Percentiles rank a stretch among this genome's conserved stretches.
Conservation (phyloP, 768 basidiomycete species). For the Myochromella boudieri region DNA sequence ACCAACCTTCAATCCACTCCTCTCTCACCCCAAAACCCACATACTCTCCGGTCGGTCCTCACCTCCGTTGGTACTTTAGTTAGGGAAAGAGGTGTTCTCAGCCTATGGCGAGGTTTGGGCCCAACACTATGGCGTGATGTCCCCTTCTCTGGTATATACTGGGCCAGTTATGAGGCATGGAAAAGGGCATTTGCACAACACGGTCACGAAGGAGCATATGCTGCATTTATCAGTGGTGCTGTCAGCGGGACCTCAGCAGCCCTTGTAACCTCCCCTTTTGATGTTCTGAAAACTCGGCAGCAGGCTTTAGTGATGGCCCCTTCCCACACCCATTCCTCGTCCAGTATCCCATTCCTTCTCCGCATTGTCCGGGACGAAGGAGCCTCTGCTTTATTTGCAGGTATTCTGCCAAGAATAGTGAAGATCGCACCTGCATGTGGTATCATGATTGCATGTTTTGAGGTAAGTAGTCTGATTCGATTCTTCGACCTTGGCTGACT, state of each 20-base stretch:
- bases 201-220: constrained; percentile 56
- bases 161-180: constrained; percentile 90
- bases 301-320: constrained; percentile 79
- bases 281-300: constrained; percentile 92
- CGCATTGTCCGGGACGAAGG: constrained; percentile 83
- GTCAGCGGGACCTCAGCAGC: constrained; percentile 86
- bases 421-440: constrained; percentile 99
- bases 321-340: constrained; percentile 37
- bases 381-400: constrained; percentile 73
- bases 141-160: constrained; percentile 95
- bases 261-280: constrained; percentile 90
- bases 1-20: constrained; percentile 93
- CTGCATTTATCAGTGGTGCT: constrained; percentile 90
- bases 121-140: constrained; percentile 97
- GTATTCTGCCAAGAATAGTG: constrained; percentile 81
- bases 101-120: constrained; percentile 88
- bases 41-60: constrained; percentile 77
- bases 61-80: constrained; percentile 60
- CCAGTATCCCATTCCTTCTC: constrained; percentile 63
- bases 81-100: constrained; percentile 59
- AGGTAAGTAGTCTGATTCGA: constrained; percentile 64
- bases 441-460: constrained; percentile 96
- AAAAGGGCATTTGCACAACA: constrained; percentile 60
- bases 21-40: constrained; percentile 61
- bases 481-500: too few species aligned